phyloP scores from a whole-genome alignment of 192 early-diverging fungal genomes.

The Linnemannia hyalina region DNA sequence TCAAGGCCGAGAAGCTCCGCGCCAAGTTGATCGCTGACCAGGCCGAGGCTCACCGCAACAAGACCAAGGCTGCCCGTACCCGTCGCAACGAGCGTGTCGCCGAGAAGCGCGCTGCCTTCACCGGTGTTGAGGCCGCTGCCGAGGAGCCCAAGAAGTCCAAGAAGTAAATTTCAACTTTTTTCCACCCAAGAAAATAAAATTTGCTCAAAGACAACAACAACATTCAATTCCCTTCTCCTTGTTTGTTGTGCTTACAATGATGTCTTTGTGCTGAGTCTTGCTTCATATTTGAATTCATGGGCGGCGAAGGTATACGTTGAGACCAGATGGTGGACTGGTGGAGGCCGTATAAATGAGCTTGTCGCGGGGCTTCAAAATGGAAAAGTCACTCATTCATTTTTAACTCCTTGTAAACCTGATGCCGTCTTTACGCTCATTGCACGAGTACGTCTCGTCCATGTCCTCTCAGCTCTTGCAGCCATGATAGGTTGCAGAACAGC shows the following conservation, averaged over 20 bases:
- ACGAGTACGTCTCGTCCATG: neutral
- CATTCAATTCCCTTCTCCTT: neutral
- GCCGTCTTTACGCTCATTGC: neutral
- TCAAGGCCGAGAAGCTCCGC: constrained; percentile 98
- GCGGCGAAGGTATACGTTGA: too few relatives aligned
- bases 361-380: too few relatives aligned
- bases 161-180: constrained; percentile 44
- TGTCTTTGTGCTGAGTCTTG: neutral
- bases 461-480: neutral
- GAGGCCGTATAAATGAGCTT: too few relatives aligned
- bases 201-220: constrained; percentile 25
- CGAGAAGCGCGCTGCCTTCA: constrained; percentile 90
- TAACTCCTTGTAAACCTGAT: too few relatives aligned
- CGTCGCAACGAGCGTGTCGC: constrained; percentile 88
- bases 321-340: too few relatives aligned
- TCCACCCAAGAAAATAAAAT: constrained; percentile 29
- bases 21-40: constrained; percentile 93
- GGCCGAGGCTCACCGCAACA: constrained; percentile 97
- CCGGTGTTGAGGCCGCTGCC: constrained; percentile 53
- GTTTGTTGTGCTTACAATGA: neutral
- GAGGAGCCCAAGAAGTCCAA: constrained; percentile 52
- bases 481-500: neutral
- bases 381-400: too few relatives aligned
- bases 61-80: constrained; percentile 95
- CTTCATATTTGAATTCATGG: neutral